Evolutionary conservation across 2,329 filamentous ascomycete species (phyloP), one percentile per base, ranked within the genome.

Genomic region (Pleoardoris graminearum): DNA sequence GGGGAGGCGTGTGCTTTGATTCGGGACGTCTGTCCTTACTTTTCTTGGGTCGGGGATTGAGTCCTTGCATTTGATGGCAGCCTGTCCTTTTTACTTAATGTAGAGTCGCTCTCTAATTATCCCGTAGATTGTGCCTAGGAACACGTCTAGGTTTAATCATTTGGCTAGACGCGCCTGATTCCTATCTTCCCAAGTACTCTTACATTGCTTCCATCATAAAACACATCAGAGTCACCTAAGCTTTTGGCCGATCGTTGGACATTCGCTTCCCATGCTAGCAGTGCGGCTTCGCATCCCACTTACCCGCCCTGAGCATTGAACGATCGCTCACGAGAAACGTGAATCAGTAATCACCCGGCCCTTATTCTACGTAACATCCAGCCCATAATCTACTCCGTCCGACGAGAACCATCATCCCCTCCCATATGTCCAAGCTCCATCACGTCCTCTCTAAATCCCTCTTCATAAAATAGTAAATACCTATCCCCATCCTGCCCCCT

Each of bases 1-100:
- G 44, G 44, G 44, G 23, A 30, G 21, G 44, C 33, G 23, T 38
- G 44, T 47, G 25, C 33, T 23, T 47, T 36, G 21, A 32, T 44
- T 22, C 27, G 16, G 14, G 17, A 11, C 12, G 14, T 29, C 27
- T 4, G 29, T 11, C 29, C 22, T 36, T 27, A 10, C 25, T 6
- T 27, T 10, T 27, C n/a, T n/a, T n/a, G n/a, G n/a, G n/a, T n/a
- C n/a, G n/a, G n/a, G n/a, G n/a, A n/a, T n/a, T n/a, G n/a, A n/a
- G n/a, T 12, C 30, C 30, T 36, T 46, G 43, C 43, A 46, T 46
- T 36, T 36, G 43, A 22, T 14, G 44, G 23, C 30, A 37, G 33
- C 44, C 33, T 37, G 23, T 47, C 44, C 17, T 47, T 45, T 21
- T 17, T 11, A 14, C n/a, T 19, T 23, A 14, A 12, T 46, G 21